Evolutionary conservation across 768 basidiomycete genomes (phyloP).

Genomic region (Holtermannia corniformis): DNA sequence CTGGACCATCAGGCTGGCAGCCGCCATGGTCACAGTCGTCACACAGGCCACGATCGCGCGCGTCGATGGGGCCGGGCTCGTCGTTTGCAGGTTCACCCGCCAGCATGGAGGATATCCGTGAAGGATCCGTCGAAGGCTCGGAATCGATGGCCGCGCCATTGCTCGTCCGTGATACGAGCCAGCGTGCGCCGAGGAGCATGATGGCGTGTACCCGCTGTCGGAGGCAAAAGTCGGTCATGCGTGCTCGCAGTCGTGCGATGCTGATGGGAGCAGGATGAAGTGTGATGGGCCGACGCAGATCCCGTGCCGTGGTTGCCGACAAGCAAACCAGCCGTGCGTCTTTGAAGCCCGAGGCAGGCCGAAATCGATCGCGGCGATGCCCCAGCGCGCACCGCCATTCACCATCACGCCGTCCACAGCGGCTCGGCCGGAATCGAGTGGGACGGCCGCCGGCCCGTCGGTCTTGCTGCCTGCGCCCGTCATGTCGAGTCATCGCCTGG

Average conservation of each 20-base stretch:
- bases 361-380: conserved; percentile 33
- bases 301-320: conserved; percentile 33
- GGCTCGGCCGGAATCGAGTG: conserved; percentile 11
- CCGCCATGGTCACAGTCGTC: conserved; percentile 6
- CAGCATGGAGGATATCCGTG: conserved; percentile 1
- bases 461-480: conserved; percentile 27
- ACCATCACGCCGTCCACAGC: conserved; percentile 15
- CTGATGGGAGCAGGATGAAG: conserved; percentile 25
- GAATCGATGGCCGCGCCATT: conserved; percentile 10
- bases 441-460: conserved; percentile 27
- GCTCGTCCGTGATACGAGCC: conserved; percentile 7
- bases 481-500: conserved; percentile 17
- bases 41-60: conserved; percentile 9
- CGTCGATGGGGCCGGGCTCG: conserved; percentile 1
- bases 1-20: conserved; percentile 12
- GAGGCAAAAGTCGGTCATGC: conserved; percentile 25
- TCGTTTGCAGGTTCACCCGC: conserved; percentile 7
- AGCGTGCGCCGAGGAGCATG: conserved; percentile 19
- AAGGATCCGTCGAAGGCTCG: conserved; percentile 10
- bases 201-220: conserved; percentile 24
- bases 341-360: conserved; percentile 33
- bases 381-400: conserved; percentile 28
- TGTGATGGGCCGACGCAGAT: conserved; percentile 31
- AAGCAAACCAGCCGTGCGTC: conserved; percentile 25
- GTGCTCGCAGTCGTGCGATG: background rate